Evolutionary conservation across 164 flowering plant genomes (phyloP), one percentile per base, ranked within the genome.

Genomic region (Magnolia kwangsiensis): DNA sequence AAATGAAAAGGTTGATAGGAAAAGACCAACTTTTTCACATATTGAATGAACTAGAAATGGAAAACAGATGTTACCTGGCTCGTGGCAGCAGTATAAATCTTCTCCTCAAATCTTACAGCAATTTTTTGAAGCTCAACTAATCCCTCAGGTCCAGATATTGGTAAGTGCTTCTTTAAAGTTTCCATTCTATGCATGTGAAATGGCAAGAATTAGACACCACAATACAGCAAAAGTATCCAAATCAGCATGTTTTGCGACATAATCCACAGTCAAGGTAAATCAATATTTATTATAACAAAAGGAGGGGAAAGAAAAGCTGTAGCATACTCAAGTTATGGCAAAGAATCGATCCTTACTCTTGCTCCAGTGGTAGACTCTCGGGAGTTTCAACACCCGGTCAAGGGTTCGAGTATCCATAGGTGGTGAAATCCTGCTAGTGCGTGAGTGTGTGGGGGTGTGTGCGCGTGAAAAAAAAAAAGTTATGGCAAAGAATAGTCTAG

Each of bases 61-160:
- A 70, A 49, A 70, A 70, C 23, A 49, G 45, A n/a, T 8, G n/a
- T 27, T 72, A 85, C 90, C 87, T 84, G 88, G 70, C 76, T 85
- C 21, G 72, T 74, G 2, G 90, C 88, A 61, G 79, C 84, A 77
- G 79, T 16, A 71, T 80, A 82, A 50, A 84, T 84, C 74, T 80
- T 84, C 24, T 85, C 88, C 79, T 87, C 90, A 87, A 87, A 87
- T 55, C 85, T 84, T 55, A 78, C 76, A 79, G 90, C 90, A 77
- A 85, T 83, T 79, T 87, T 83, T 67, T 80, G 71, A 19, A 87
- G 85, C 67, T 87, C 88, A 51, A 74, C 75, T 55, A 84, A 66
- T 67, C 88, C 88, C 55, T 85, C 89, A 3, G 84, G 85, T 16
- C 84, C 83, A 61, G 85, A 77, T 66, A 79, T 70, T 0, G 85